Evolutionary conservation across 1,284 basidiomycete species (phyloP), one percentile per base, ranked within the genome.

Genomic region (Cryptococcus floricola): DNA sequence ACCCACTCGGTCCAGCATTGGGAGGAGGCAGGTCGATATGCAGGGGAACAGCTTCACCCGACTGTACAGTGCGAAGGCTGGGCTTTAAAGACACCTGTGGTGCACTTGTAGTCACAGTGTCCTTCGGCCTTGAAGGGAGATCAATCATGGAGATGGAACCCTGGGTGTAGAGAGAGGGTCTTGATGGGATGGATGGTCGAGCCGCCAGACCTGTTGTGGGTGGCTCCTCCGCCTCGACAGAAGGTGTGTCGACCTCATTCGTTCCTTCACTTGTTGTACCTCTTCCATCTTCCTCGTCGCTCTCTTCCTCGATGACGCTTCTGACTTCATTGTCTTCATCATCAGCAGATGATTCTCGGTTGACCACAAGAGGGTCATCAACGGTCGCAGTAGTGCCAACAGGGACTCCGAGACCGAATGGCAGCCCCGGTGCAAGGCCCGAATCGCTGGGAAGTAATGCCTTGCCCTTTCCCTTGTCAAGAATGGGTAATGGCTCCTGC

Each of bases 121-220:
- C 54, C 62, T 58, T n/a, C 42, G 25, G 28, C 39, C 61, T 61
- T 31, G 46, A 54, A 13, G 43, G 34, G 19, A 84, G 71, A 64
- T 84, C 79, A 60, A 82, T 69, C 80, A 84, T 81, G 49, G 81
- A 82, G 49, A 75, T 81, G 31, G 88, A 89, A 0, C 81, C 80
- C 31, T 84, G 85, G 50, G 82, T 80, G 67, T 85, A 85, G 59
- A 87, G 72, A 18, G 77, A 77, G 0, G 84, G 82, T 13, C 82
- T 79, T 19, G 69, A 64, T 6, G 65, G 43, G 45, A 8, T 45
- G 9, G 14, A 34, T 18, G 13, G 38, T 3, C 14, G 41, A 23
- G 12, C 19, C n/a, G 43, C 14, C 12, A 23, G 28, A 39, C 31
- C 50, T 16, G 13, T 39, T 3, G 27, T 41, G 44, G 41, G 39